These are phyloP conservation scores for Aspergillus affinis DNA, from an alignment of 495 filamentous ascomycete species.

Conservation along the genomic window DNA sequence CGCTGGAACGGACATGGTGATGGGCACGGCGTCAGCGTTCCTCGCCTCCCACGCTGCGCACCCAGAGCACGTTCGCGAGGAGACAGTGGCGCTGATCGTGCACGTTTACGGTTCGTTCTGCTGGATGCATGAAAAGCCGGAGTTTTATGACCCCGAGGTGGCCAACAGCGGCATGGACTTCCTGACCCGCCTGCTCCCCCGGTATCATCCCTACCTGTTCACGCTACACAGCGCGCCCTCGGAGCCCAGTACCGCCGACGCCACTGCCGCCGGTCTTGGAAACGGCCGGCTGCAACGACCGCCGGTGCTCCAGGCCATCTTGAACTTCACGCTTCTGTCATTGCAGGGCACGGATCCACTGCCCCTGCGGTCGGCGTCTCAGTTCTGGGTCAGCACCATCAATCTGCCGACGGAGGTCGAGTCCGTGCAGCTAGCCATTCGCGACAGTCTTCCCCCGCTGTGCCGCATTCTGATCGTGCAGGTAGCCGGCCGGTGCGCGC, in stretches of 20 bases:
- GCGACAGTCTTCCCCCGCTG: constrained; percentile 59
- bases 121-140: constrained; percentile 55
- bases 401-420: constrained; percentile 44
- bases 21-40: constrained; percentile 77
- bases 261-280: not conserved
- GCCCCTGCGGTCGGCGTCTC: constrained; percentile 73
- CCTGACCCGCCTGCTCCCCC: constrained; percentile 62
- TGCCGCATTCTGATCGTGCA: constrained; percentile 62
- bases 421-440: constrained; percentile 53
- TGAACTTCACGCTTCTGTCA: constrained; percentile 73
- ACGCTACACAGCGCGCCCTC: constrained; percentile 29
- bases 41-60: constrained; percentile 61
- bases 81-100: constrained; percentile 56
- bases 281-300: constrained; percentile 16
- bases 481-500: constrained; percentile 69
- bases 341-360: constrained; percentile 72
- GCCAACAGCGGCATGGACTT: constrained; percentile 75
- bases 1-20: constrained; percentile 68
- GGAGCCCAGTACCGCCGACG: constrained; percentile 6
- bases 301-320: constrained; percentile 61
- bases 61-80: constrained; percentile 44
- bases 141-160: constrained; percentile 70
- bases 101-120: constrained; percentile 67
- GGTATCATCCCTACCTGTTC: constrained; percentile 51
- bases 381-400: constrained; percentile 71